A percentile compares a stretch with the other conserved stretches of the same genome.
These are phyloP conservation scores for Xerocomellus amylosporus DNA, from an alignment of 768 basidiomycete species.

Conservation along the genomic window DNA sequence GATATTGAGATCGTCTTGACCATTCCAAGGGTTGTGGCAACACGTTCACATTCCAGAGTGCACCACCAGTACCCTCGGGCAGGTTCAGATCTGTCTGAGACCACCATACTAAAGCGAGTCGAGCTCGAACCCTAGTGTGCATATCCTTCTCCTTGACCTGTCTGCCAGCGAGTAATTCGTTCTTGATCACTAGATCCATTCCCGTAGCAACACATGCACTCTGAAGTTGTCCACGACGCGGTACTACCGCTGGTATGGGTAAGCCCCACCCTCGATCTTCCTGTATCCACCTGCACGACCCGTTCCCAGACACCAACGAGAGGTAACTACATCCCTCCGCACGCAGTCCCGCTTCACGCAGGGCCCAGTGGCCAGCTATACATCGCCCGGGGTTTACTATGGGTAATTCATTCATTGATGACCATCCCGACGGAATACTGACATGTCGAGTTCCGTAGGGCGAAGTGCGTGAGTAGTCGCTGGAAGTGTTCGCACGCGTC, in stretches of 20 bases:
- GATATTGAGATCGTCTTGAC: neutral
- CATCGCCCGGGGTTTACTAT: constrained; percentile 17
- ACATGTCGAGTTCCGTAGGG: constrained; percentile 8
- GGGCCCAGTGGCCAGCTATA: constrained; percentile 13
- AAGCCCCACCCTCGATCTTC: neutral
- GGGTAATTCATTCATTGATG: constrained; percentile 3
- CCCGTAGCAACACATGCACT: constrained; percentile 1
- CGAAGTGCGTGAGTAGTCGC: constrained; percentile 17
- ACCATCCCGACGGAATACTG: neutral
- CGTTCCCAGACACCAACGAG: constrained; percentile 8
- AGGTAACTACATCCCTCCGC: constrained; percentile 21
- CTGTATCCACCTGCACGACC: neutral
- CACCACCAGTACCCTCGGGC: neutral
- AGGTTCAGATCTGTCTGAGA: neutral
- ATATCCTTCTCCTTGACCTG: neutral
- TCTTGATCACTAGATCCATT: too few relatives aligned
- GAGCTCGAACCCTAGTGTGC: too few relatives aligned
- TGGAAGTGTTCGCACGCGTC: neutral
- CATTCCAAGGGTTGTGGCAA: constrained; percentile 6
- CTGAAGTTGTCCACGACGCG: neutral
- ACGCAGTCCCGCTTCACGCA: constrained; percentile 13
- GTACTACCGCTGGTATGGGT: constrained; percentile 17
- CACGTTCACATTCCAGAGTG: neutral
- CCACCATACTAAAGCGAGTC: neutral
- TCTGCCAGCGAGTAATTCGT: neutral